Conservation (phyloP, 345 rosid species). For the Angophora floribunda region DNA sequence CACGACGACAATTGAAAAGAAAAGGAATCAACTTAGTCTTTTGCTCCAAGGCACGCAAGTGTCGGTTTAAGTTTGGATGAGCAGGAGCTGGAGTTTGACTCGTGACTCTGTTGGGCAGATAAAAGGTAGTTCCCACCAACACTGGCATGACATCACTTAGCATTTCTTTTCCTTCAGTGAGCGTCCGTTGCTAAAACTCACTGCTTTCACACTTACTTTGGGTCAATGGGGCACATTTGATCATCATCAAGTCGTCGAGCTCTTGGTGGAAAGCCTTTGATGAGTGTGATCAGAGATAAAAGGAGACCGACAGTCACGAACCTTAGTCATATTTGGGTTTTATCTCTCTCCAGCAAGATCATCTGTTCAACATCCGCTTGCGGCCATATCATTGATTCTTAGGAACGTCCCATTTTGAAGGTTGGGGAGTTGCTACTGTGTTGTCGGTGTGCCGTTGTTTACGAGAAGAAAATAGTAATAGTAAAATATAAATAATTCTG, state of each 20-base stretch:
- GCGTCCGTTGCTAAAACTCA: not conserved
- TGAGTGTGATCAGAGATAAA: not conserved
- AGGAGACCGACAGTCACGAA: not conserved
- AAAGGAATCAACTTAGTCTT: not conserved
- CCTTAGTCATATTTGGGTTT: not conserved
- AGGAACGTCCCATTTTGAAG: not conserved
- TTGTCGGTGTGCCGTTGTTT: not conserved
- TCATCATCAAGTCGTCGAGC: not conserved
- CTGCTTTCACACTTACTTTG: not conserved
- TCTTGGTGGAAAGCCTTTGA: not conserved
- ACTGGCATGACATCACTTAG: not conserved
- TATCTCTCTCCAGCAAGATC: not conserved
- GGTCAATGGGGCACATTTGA: not conserved
- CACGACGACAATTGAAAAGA: not conserved
- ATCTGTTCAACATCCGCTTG: not conserved
- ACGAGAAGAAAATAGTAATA: not conserved
- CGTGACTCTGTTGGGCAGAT: not conserved
- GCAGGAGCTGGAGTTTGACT: not conserved
- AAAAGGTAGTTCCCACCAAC: not conserved
- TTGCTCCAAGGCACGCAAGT: not conserved
- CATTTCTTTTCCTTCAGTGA: not conserved
- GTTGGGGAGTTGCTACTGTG: not conserved
- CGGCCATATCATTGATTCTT: not conserved
- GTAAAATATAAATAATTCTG: not conserved
- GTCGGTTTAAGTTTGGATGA: not conserved